Evolutionary conservation across 345 rosid genomes (phyloP).

Genomic region (Eutrema japonicum): DNA sequence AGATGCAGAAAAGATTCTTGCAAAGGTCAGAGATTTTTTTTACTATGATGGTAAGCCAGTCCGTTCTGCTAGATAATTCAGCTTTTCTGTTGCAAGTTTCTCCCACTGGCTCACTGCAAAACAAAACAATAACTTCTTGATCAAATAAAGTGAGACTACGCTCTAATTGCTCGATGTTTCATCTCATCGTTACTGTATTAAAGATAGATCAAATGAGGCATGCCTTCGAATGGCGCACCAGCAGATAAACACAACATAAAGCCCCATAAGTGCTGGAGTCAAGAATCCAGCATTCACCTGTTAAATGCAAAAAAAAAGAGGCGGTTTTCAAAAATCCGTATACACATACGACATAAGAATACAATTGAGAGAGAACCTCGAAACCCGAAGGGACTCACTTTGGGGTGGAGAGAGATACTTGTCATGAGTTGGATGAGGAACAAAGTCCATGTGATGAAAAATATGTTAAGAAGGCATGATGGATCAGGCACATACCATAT

Average conservation of each 20-base stretch:
- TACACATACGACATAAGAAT: slow-evolving; percentile 1
- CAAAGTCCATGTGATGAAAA: slow-evolving; percentile 90
- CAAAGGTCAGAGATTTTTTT: slow-evolving; percentile 2
- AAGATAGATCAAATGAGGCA: background rate
- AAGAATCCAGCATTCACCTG: slow-evolving; percentile 81
- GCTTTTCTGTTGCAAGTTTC: slow-evolving; percentile 84
- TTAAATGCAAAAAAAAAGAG: slow-evolving; percentile 19
- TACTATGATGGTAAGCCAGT: slow-evolving; percentile 95
- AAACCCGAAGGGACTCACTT: slow-evolving; percentile 47
- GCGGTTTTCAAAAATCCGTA: background rate
- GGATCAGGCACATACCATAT: slow-evolving; percentile 95
- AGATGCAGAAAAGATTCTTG: background rate
- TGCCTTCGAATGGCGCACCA: slow-evolving; percentile 97
- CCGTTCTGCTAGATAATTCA: slow-evolving; percentile 73
- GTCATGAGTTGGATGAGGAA: slow-evolving; percentile 95
- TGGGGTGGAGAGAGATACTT: slow-evolving; percentile 81
- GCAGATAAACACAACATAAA: slow-evolving; percentile 83
- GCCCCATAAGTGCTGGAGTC: slow-evolving; percentile 93
- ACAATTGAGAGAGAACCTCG: background rate
- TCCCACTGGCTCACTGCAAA: slow-evolving; percentile 88
- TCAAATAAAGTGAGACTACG: background rate
- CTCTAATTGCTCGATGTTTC: background rate
- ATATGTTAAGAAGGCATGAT: slow-evolving; percentile 88
- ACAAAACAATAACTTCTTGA: slow-evolving; percentile 17
- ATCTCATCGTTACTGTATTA: background rate